Evolutionary conservation across 352 stramenopile species (phyloP).

Genomic region (Phytophthora quininea): DNA sequence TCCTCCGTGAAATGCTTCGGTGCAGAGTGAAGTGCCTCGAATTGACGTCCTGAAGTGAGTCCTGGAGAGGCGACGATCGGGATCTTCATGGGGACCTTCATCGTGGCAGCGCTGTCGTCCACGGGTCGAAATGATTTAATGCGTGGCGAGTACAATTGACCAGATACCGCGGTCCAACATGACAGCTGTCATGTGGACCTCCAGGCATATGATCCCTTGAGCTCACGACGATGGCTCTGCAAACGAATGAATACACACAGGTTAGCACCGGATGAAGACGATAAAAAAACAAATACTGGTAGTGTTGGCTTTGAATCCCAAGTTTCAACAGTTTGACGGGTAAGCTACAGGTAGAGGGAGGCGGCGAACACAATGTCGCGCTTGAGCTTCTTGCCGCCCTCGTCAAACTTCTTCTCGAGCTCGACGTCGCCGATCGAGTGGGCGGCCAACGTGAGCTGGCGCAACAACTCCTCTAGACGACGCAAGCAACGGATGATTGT

Average conservation of each 20-base stretch:
- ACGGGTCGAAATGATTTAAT: slow-evolving; percentile 1
- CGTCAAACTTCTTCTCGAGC: slow-evolving; percentile 98
- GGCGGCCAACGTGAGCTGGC: slow-evolving; percentile 95
- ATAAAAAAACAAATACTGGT: background rate
- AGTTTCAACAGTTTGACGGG: background rate
- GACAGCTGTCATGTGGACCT: background rate
- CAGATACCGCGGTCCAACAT: slow-evolving; percentile 1
- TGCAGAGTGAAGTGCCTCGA: slow-evolving; percentile 36
- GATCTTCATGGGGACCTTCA: slow-evolving; percentile 25
- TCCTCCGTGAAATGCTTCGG: slow-evolving; percentile 32
- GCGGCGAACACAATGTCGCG: slow-evolving; percentile 99
- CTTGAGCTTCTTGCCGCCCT: slow-evolving; percentile 97
- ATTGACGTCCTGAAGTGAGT: slow-evolving; percentile 28
- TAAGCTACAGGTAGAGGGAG: slow-evolving; percentile 95
- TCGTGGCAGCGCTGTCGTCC: slow-evolving; percentile 4
- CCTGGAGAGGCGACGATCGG: slow-evolving; percentile 25
- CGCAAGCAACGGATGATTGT: slow-evolving; percentile 98
- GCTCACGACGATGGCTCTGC: background rate
- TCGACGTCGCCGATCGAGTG: slow-evolving; percentile 97
- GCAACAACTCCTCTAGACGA: slow-evolving; percentile 97
- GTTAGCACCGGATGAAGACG: background rate
- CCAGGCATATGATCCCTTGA: slow-evolving; percentile 1
- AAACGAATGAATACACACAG: background rate
- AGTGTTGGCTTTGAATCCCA: background rate
- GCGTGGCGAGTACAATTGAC: background rate